Evolutionary conservation across 305 asterid species (phyloP).

Genomic region (Rubia occidens): DNA sequence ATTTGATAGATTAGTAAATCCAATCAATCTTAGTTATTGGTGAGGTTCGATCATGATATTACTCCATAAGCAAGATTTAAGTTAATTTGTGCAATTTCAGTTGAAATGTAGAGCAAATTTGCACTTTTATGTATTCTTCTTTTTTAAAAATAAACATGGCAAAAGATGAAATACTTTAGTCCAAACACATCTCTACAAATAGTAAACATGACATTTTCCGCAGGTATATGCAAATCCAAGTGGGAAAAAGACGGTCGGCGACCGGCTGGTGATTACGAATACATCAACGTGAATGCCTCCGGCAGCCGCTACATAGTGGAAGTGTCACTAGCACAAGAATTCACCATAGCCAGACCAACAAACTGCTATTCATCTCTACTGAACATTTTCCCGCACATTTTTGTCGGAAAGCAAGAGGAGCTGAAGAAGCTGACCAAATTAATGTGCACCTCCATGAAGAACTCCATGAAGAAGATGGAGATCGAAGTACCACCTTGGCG

Average conservation of each 20-base stretch:
- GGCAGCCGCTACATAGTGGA: slow-evolving; percentile 50
- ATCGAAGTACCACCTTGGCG: slow-evolving; percentile 82
- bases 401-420: slow-evolving; percentile 43
- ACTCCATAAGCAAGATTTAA: too few species aligned
- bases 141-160: too few species aligned
- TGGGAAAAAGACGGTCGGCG: slow-evolving; percentile 56
- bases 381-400: slow-evolving; percentile 35
- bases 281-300: slow-evolving; percentile 38
- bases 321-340: slow-evolving; percentile 44
- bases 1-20: too few species aligned
- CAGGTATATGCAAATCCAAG: slow-evolving; percentile 81
- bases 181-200: too few species aligned
- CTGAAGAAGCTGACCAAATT: slow-evolving; percentile 41
- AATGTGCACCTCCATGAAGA: slow-evolving; percentile 52
- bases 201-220: too few species aligned
- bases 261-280: slow-evolving; percentile 58
- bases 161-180: too few species aligned
- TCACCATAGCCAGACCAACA: slow-evolving; percentile 58
- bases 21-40: too few species aligned
- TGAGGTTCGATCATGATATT: too few species aligned
- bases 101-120: too few species aligned
- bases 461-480: slow-evolving; percentile 44
- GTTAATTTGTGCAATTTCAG: too few species aligned
- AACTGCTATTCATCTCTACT: slow-evolving; percentile 35
- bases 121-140: too few species aligned